Evolutionary conservation across 495 filamentous ascomycete genomes (phyloP), one percentile per base, ranked within the genome.

Genomic region (Letharia columbiana): DNA sequence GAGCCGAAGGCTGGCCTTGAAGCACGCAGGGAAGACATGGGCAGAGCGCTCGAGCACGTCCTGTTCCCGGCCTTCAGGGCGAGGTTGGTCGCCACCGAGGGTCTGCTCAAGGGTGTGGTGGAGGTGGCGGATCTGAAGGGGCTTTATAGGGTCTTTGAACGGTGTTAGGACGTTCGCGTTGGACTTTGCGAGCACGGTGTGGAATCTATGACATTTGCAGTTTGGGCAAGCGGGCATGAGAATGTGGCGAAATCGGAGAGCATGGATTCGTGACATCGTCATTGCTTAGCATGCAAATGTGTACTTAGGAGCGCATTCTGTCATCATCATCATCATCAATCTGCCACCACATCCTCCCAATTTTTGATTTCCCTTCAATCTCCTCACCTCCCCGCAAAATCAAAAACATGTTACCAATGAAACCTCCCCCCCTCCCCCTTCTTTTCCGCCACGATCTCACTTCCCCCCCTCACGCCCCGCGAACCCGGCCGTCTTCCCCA

Each of bases 81-180:
- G 9, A 81, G 92, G 62, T 74, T 99, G 45, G 88, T 98, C 66
- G 92, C 92, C 37, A 96, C 93, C 52, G 88, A 83, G 66, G 80
- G 82, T 31, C 76, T 98, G 70, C 82, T 97, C 75, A 83, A 84
- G 64, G 90, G 87, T 28, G 85, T 96, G 40, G 80, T 95, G 20
- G 94, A 99, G 77, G 86, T 96, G 37, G 95, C 95, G 0, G 89
- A 96, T 79, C 77, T 98, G 65, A 98, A 96, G 75, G 92, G 95
- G 6, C 74, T 99, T 61, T 99, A 99, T 76, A 80, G 90, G 52
- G 92, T 97, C n/a, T 99, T 99, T 80, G 95, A 99, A 77, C 82
- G 95, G 60, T 98, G 92, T 76, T 97, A 75, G 86, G 65, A 40
- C 1, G 1, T 63, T 56, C 20, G 33, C 7, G 33, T 28, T 11